These are phyloP conservation scores for Pseudohyphozyma bogoriensis DNA, from an alignment of 768 basidiomycete species.

Conservation along the genomic window DNA sequence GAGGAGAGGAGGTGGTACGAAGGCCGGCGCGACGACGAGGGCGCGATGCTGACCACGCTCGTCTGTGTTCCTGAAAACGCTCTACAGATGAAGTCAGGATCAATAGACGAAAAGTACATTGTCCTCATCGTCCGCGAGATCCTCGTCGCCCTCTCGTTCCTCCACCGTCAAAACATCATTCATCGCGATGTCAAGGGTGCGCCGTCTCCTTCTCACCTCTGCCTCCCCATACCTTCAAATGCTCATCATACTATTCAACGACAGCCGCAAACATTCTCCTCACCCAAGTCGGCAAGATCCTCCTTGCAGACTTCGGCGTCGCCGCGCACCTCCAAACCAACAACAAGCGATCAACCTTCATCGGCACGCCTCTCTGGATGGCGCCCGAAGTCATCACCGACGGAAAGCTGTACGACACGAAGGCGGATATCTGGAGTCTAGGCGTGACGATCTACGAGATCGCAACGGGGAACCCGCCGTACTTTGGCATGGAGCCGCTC, in stretches of 20 bases:
- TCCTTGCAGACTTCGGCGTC: conserved; percentile 97
- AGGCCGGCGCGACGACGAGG: neutral
- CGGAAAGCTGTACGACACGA: conserved; percentile 85
- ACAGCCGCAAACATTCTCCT: conserved; percentile 85
- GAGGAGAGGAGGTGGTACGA: too few relatives aligned
- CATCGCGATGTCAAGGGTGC: conserved; percentile 84
- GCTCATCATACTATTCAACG: neutral
- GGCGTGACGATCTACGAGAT: conserved; percentile 95
- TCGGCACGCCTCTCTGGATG: conserved; percentile 99
- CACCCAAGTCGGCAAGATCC: conserved; percentile 74
- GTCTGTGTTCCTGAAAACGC: too few relatives aligned
- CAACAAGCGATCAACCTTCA: conserved; percentile 89
- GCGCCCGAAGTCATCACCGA: conserved; percentile 89
- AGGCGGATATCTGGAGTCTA: conserved; percentile 96
- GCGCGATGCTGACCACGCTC: neutral
- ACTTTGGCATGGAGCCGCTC: conserved; percentile 54
- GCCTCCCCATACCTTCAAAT: neutral
- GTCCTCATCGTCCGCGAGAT: conserved; percentile 82
- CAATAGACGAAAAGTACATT: conserved; percentile 80
- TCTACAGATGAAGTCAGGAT: conserved; percentile 64
- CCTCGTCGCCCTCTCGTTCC: conserved; percentile 70
- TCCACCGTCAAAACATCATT: conserved; percentile 88
- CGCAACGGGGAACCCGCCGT: conserved; percentile 85
- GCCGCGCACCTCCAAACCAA: conserved; percentile 74
- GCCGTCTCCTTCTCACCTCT: conserved; percentile 7